Base-by-base conservation (phyloP, 2,329 filamentous ascomycete genomes). In the Epicoccum sorghinum region DNA sequence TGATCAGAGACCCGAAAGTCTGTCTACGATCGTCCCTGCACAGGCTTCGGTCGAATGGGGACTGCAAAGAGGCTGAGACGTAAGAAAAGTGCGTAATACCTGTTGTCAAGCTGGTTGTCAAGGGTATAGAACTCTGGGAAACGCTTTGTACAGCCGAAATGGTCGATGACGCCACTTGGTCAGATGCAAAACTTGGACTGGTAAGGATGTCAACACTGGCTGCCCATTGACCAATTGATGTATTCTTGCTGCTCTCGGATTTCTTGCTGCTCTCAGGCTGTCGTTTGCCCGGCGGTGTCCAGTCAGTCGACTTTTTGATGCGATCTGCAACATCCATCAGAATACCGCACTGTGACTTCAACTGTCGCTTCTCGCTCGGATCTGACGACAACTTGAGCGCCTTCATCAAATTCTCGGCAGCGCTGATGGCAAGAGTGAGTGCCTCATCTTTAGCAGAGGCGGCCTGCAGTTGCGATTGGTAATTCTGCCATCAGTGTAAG, bases 361-460 rank as follows among this genome's bases (percentile, higher is more conserved):
- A 77, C n/a, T 84, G 82, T 37, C 79, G 77, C 62, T 86, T 90
- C 52, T 96, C 88, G 4, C 76, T 72, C n/a, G 84, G 76, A 46
- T 77, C 80, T n/a, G 79, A 74, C 5, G 87, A 83, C 55, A 89
- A 78, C 55, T 80, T 81, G 47, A 90, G 79, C 2, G 90, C 90
- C 67, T 85, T 84, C 86, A 97, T 90, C 64, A 95, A 93, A 45
- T 89, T 79, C 71, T 97, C 91, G 22, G 87, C 89, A 4, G 89
- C 90, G 60, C 82, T 79, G 68, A 96, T 91, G 44, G 91, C 88
- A 71, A 90, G 83, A 46, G 86, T 79, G 50, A 97, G 81, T 38
- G 91, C 91, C 63, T 87, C 86, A 61, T 83, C 77, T 61, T 84
- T 82, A 42, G 80, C 83, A 23, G 72, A 70, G 33, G 84, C 78